Evolutionary conservation across 139 green algal species (phyloP), one percentile per base, ranked within the genome.

Genomic region (Nannochloris sp.): DNA sequence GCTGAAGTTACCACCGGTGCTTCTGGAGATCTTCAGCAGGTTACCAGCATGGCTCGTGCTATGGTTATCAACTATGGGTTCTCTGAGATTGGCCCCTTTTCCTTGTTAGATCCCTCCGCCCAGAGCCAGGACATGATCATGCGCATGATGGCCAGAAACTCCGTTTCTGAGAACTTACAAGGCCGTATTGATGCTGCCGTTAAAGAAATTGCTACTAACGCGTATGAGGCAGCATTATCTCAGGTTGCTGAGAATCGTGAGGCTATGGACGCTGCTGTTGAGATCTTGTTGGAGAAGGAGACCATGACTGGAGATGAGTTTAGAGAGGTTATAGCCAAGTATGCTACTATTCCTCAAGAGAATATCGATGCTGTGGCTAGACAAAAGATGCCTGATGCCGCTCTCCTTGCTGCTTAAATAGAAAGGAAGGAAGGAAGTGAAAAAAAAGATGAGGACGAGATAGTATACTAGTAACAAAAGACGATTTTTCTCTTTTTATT

Each of bases 21-120:
- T 8, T 81, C 78, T 3, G 54, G 76, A 36, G 89, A 95, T 65
- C 70, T 95, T 60, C 75, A 89, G 74, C 76, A 89, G 83, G 89
- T 96, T 42, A 86, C 83, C 5, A 62, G 65, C 61, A 95, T 97
- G 90, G 90, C 90, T 0, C 77, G 83, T 45, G 87, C 95, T 77
- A 98, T 98, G 93, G 93, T 99, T 13, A 93, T 96, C 68, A 95
- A 94, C 76, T 99, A 97, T 67, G 94, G 94, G 68, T 98, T 99
- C 87, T 90, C 75, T 33, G 89, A 98, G 74, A 96, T 99, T 57
- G 94, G 94, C 38, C 94, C 92, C 14, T 99, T 90, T 87, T 84
- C 66, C 13, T 79, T 98, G 66, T 79, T 93, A 82, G 94, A 98
- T 81, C 89, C 85, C 25, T 81, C 54, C 7, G 77, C 88, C 70